phyloP scores from a whole-genome alignment of 805 yeast genomes.

The Starmera pachycereana region DNA sequence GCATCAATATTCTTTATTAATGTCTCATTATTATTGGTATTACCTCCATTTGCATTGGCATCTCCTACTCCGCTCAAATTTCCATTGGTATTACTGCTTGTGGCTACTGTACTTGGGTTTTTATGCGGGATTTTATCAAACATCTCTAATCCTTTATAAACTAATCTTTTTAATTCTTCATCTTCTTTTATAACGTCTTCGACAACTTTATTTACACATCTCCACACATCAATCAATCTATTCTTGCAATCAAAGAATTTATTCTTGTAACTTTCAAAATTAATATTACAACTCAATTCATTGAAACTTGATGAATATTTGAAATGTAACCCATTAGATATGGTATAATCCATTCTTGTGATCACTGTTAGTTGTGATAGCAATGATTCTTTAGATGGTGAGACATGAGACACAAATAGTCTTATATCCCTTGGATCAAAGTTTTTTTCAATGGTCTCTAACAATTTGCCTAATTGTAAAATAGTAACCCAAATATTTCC shows the following conservation, averaged over 20 bases:
- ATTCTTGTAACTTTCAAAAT: constrained; percentile 50
- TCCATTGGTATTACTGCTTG: too few species aligned
- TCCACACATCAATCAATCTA: constrained; percentile 57
- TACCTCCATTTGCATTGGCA: too few species aligned
- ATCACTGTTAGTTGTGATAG: constrained; percentile 57
- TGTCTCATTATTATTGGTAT: too few species aligned
- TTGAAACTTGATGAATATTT: constrained; percentile 61
- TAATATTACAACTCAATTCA: constrained; percentile 53
- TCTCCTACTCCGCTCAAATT: too few species aligned
- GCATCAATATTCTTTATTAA: too few species aligned
- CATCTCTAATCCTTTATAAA: constrained; percentile 47
- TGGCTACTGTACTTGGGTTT: too few species aligned
- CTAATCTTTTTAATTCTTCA: constrained; percentile 31
- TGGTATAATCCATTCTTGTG: constrained; percentile 60
- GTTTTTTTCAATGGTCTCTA: constrained; percentile 34
- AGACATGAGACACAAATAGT: constrained; percentile 56
- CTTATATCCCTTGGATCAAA: constrained; percentile 38
- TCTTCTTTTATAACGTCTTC: constrained; percentile 30
- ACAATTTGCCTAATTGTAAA: constrained; percentile 54
- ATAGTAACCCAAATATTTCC: constrained; percentile 71
- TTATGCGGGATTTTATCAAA: constrained; percentile 46
- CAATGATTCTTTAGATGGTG: constrained; percentile 61
- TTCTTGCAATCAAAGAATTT: constrained; percentile 53
- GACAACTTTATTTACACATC: constrained; percentile 43
- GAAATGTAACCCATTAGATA: constrained; percentile 66